Conservation (phyloP, 2,329 filamentous ascomycete species). For the Penicillium oxalicum region DNA sequence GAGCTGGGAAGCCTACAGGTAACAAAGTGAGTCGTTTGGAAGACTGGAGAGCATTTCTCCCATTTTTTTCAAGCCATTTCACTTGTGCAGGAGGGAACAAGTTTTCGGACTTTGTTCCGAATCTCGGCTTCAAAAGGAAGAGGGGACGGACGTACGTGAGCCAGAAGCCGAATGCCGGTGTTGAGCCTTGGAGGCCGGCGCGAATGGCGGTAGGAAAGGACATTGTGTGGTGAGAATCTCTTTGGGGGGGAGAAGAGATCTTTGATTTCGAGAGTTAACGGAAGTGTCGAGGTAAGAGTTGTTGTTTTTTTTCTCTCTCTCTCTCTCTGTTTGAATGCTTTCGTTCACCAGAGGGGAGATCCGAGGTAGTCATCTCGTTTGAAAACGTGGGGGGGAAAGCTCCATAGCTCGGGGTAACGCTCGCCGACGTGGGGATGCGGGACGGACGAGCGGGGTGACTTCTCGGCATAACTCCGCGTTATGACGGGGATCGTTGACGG, state of each 20-base stretch:
- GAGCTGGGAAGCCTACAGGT: slow-evolving; percentile 24
- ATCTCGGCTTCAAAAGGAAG: background rate
- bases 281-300: too few relatives aligned
- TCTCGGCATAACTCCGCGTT: too few relatives aligned
- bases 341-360: background rate
- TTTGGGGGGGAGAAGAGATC: background rate
- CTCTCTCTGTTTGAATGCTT: too few relatives aligned
- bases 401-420: too few relatives aligned
- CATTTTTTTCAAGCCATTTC: background rate
- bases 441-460: too few relatives aligned
- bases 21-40: background rate
- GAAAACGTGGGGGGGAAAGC: background rate
- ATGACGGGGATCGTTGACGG: too few relatives aligned
- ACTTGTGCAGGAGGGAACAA: background rate
- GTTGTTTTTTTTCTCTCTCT: too few relatives aligned
- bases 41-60: background rate
- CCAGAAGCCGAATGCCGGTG: slow-evolving; percentile 29
- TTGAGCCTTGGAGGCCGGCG: slow-evolving; percentile 9
- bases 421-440: too few relatives aligned
- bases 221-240: slow-evolving; percentile 3
- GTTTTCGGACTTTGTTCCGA: background rate
- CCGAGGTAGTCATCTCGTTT: too few relatives aligned
- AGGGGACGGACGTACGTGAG: slow-evolving; percentile 24
- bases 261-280: background rate
- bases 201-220: slow-evolving; percentile 14